Percentiles rank a stretch among this genome's conserved stretches.
phyloP scores from a whole-genome alignment of 208 protist genomes.

The Leishmania martiniquensis region DNA sequence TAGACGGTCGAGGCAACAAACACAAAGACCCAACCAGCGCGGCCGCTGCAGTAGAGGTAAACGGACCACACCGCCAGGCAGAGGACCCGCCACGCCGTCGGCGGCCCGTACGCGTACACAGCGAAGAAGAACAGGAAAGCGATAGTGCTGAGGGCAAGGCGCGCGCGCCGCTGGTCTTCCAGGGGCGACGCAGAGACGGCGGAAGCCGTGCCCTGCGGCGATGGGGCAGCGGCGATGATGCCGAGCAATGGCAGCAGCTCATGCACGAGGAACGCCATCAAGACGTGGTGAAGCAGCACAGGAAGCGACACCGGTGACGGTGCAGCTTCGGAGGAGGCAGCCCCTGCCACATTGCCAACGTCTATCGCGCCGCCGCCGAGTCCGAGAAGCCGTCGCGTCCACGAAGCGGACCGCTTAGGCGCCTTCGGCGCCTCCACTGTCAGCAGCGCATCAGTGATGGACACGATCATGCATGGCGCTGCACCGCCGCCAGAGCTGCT shows the following conservation, averaged over 20 bases:
- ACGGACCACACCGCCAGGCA: conserved; percentile 35
- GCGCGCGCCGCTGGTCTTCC: conserved; percentile 31
- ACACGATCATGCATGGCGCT: conserved; percentile 64
- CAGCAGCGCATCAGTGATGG: conserved; percentile 74
- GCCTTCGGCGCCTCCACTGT: conserved; percentile 59
- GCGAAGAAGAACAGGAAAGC: conserved; percentile 32
- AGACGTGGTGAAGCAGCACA: conserved; percentile 32
- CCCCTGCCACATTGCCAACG: not conserved
- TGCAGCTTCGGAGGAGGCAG: not conserved
- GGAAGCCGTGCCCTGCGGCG: not conserved
- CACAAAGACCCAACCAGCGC: conserved; percentile 27
- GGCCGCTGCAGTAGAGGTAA: conserved; percentile 34
- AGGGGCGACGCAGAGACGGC: conserved; percentile 8
- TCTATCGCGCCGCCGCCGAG: not conserved
- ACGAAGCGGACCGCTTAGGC: not conserved
- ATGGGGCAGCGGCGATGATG: not conserved
- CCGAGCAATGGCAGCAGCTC: conserved; percentile 36
- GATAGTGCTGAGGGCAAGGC: conserved; percentile 41
- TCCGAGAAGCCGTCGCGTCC: conserved; percentile 24
- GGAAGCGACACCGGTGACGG: conserved; percentile 16
- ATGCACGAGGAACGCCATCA: conserved; percentile 41
- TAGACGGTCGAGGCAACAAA: conserved; percentile 43
- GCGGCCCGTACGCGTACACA: conserved; percentile 14
- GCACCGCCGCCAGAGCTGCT: not conserved
- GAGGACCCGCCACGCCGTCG: conserved; percentile 16